Conservation (phyloP, 176 grass and related monocot species). For the Rhipidocladum racemiflorum region DNA sequence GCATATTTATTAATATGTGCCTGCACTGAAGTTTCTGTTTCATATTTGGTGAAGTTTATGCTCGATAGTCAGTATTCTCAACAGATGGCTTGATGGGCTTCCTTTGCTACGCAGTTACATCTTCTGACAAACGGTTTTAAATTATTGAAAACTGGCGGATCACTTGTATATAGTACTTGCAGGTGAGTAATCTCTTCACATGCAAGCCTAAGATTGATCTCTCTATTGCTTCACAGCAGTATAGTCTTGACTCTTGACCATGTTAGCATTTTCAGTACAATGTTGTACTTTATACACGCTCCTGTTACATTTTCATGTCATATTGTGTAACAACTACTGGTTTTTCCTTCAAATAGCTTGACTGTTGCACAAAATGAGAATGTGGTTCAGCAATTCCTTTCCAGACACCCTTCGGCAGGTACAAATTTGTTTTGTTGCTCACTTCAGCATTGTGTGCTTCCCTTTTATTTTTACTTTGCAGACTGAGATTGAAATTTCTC, state of each 20-base stretch:
- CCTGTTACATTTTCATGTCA: not conserved
- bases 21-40: slow-evolving; percentile 6
- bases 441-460: not conserved
- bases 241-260: not conserved
- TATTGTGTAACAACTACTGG: not conserved
- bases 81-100: not conserved
- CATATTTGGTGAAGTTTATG: slow-evolving; percentile 8
- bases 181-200: slow-evolving; percentile 63
- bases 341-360: slow-evolving; percentile 61
- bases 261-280: no score
- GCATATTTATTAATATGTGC: not conserved
- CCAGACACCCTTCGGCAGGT: slow-evolving; percentile 70
- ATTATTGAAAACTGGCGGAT: slow-evolving; percentile 80
- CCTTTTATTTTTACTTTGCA: not conserved
- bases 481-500: not conserved
- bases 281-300: not conserved
- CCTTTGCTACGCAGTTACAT: slow-evolving; percentile 45
- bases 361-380: slow-evolving; percentile 87
- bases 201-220: not conserved
- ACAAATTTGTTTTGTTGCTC: slow-evolving; percentile 19
- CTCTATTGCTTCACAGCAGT: not conserved
- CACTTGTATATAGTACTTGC: slow-evolving; percentile 87
- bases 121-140: slow-evolving; percentile 88
- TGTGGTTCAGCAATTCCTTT: slow-evolving; percentile 81
- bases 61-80: not conserved